Percentiles rank a stretch among this genome's conserved stretches.
Conservation (phyloP, 2,329 filamentous ascomycete species). For the Geoglossum cookeanum region DNA sequence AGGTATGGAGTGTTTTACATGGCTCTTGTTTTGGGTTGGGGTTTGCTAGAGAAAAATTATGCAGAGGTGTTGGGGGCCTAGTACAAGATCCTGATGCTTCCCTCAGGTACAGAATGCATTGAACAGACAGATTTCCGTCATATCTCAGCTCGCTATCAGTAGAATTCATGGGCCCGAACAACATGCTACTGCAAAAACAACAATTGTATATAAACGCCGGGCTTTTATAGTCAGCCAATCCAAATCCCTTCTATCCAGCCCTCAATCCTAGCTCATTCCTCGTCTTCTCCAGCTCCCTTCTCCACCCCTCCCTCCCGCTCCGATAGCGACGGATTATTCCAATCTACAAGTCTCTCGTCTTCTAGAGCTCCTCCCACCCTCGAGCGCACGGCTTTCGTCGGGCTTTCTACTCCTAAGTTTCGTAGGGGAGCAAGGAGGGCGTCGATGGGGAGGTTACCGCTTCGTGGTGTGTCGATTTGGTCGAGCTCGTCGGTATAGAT, state of each 20-base stretch:
- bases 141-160: too few relatives aligned
- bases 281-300: slow-evolving; percentile 26
- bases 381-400: slow-evolving; percentile 51
- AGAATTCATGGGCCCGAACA: neutral
- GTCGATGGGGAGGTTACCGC: slow-evolving; percentile 21
- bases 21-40: too few relatives aligned
- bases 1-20: too few relatives aligned
- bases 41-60: too few relatives aligned
- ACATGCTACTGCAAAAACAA: neutral
- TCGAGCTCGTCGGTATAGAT: slow-evolving; percentile 73
- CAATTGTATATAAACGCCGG: neutral
- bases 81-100: too few relatives aligned
- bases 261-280: slow-evolving; percentile 50
- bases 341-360: slow-evolving; percentile 56
- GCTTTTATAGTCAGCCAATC: neutral
- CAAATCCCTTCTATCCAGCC: slow-evolving; percentile 26
- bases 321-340: slow-evolving; percentile 23
- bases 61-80: too few relatives aligned
- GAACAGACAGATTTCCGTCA: too few relatives aligned
- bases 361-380: slow-evolving; percentile 50
- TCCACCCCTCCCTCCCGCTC: slow-evolving; percentile 18
- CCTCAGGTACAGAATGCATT: too few relatives aligned
- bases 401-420: slow-evolving; percentile 34
- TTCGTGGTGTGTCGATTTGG: slow-evolving; percentile 14
- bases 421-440: slow-evolving; percentile 36